Evolutionary conservation across 805 yeast genomes (phyloP), one percentile per base, ranked within the genome.

Genomic region (Soucietia sequanensis): DNA sequence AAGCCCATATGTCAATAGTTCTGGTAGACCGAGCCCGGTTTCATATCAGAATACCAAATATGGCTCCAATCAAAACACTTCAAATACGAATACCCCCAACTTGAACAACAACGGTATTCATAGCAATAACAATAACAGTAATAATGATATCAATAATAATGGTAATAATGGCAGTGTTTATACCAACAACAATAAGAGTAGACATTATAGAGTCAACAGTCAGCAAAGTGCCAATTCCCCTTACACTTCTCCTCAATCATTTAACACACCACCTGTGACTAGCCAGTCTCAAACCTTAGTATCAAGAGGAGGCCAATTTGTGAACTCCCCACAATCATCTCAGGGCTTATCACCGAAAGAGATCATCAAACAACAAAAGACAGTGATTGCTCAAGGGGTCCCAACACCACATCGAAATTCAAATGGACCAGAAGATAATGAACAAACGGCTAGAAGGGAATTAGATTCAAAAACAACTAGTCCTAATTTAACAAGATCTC

Each of bases 321-420:
- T 38, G 23, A 50, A 52, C 33, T 53, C 59, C 13, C 59, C 61
- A 5, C 60, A 46, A 38, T 52, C 62, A 5, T 43, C 55, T 1
- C 61, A 44, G 35, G 57, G 54, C 1, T 40, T 54, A 27, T 60
- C 66, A 5, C 68, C 66, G 1, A 58, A 53, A 26, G 62, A 60
- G 20, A 41, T 48, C 17, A 40, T 44, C 16, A 53, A 54, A 23
- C 56, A 44, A 35, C 58, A 44, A 37, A 31, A 36, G 28, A 31
- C 34, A 14, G 38, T 38, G 10, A 23, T 18, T 14, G 8, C 29
- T 10, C n/a, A n/a, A n/a, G 23, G 33, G 10, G 10, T 13, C 4
- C 27, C 23, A 21, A 8, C 23, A 21, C 10, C 23, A 7, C 7
- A 21, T 7, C 27, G 12, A 8, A 23, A 23, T 23, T 23, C 27